Conservation (phyloP, 495 filamentous ascomycete species). For the Podospora comata region DNA sequence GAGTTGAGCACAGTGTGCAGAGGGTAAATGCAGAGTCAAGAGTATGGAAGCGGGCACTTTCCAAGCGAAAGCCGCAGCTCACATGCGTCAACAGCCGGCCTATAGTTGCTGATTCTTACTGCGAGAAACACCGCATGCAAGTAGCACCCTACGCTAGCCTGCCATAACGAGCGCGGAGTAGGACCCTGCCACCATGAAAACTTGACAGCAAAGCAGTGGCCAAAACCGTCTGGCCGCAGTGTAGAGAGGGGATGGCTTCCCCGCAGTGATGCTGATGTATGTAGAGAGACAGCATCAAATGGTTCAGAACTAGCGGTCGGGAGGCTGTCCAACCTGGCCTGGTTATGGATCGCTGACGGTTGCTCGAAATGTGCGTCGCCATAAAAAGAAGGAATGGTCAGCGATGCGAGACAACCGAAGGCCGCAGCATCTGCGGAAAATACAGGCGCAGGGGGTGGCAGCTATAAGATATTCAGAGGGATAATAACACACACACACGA, state of each 20-base stretch:
- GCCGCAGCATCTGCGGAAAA: not conserved
- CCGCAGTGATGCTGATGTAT: not conserved
- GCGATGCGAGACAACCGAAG: not conserved
- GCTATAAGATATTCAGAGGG: slow-evolving; percentile 2
- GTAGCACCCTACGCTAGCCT: not conserved
- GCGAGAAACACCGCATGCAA: not conserved
- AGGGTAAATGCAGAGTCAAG: not conserved
- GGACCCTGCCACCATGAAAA: not conserved
- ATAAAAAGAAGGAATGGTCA: not conserved
- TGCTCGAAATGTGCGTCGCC: not conserved
- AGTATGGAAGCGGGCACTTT: not conserved
- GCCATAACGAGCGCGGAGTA: not conserved
- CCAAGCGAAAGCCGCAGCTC: not conserved
- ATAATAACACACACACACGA: not conserved
- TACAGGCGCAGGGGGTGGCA: not conserved
- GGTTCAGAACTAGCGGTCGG: not conserved
- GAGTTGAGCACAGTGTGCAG: no score
- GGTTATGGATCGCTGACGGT: not conserved
- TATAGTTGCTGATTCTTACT: not conserved
- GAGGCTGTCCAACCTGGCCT: not conserved
- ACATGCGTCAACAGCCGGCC: not conserved
- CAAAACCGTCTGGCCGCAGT: no score
- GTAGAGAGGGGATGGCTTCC: not conserved
- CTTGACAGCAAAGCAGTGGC: not conserved
- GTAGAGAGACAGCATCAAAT: not conserved